Evolutionary conservation across 106 monocot genomes (phyloP).

Genomic region (Phalaenopsis aphrodite): DNA sequence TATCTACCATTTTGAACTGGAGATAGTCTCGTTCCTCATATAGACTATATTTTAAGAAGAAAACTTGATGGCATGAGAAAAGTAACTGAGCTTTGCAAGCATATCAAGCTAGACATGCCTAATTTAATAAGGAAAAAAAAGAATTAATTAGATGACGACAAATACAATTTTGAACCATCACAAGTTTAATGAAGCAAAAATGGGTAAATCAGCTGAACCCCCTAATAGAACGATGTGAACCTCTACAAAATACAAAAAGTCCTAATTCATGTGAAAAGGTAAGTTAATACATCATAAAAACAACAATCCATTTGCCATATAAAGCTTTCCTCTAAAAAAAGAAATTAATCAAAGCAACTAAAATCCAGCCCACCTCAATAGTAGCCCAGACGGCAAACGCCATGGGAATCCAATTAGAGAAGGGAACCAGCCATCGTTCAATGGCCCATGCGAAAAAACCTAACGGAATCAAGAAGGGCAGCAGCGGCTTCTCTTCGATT

Average conservation of each 20-base stretch:
- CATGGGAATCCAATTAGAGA: constrained; percentile 96
- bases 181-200: neutral
- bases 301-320: neutral
- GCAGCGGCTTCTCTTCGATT: constrained; percentile 71
- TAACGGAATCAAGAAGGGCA: constrained; percentile 80
- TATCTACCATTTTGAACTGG: neutral
- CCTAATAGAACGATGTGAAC: neutral
- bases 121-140: too few relatives aligned
- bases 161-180: neutral
- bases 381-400: constrained; percentile 85
- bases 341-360: neutral
- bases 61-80: neutral
- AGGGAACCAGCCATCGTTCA: constrained; percentile 81
- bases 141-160: neutral
- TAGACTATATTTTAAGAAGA: neutral
- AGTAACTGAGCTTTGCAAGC: neutral
- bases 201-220: neutral
- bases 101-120: neutral
- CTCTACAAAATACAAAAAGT: neutral
- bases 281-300: neutral
- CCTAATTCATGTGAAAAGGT: neutral
- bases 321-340: neutral
- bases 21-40: neutral
- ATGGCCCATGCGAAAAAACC: constrained; percentile 68
- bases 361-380: constrained; percentile 40